Conservation (phyloP, 139 green algal genomes). For the Volvox reticuliferus region DNA sequence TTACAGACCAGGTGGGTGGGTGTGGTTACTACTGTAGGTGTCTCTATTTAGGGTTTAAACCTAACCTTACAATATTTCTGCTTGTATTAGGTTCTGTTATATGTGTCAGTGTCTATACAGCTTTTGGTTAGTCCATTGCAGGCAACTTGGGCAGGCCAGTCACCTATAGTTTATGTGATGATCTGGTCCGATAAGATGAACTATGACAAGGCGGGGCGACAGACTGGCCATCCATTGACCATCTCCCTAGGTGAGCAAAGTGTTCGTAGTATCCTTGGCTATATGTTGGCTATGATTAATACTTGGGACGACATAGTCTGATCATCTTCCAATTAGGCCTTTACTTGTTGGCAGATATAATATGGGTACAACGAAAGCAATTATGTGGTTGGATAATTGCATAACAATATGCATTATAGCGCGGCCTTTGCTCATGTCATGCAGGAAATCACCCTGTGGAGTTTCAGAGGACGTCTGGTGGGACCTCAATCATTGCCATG, state of each 20-base stretch:
- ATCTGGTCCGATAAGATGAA: neutral
- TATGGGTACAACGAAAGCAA: too few relatives aligned
- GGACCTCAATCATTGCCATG: neutral
- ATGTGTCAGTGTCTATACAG: neutral
- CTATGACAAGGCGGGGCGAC: neutral
- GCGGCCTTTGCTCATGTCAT: too few relatives aligned
- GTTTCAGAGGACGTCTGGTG: neutral
- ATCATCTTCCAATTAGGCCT: neutral
- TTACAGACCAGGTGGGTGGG: neutral
- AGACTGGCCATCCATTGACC: neutral
- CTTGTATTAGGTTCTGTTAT: neutral
- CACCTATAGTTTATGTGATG: neutral
- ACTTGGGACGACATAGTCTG: neutral
- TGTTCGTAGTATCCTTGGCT: too few relatives aligned
- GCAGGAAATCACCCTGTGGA: neutral
- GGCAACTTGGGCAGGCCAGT: neutral
- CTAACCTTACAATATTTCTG: too few relatives aligned
- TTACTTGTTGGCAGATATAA: neutral
- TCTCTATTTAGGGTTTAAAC: too few relatives aligned
- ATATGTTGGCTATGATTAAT: neutral
- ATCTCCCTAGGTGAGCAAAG: neutral
- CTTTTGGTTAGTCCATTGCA: neutral
- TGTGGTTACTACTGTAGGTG: too few relatives aligned
- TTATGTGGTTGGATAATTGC: too few relatives aligned
- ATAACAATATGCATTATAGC: too few relatives aligned